Percentiles rank a stretch among this genome's conserved stretches.
Evolutionary conservation across 2,329 filamentous ascomycete species (phyloP).

Genomic region (Fusarium caatingaense): DNA sequence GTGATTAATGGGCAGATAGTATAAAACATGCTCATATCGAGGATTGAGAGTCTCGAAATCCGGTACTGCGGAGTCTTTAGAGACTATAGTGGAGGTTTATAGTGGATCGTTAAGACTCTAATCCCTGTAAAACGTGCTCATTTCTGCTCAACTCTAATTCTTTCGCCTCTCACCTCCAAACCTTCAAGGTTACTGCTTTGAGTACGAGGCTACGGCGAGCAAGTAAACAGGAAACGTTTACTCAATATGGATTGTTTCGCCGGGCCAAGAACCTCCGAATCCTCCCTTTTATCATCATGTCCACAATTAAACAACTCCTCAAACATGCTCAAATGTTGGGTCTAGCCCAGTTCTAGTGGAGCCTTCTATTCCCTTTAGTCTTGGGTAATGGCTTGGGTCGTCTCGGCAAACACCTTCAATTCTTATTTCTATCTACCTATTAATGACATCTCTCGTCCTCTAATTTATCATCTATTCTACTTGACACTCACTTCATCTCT

Average conservation of each 20-base stretch:
- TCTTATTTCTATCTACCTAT: slow-evolving; percentile 43
- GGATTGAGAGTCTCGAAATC: slow-evolving; percentile 13
- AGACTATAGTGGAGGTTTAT: slow-evolving; percentile 12
- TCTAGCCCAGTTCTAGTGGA: slow-evolving; percentile 24
- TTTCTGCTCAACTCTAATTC: slow-evolving; percentile 49
- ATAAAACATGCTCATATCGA: slow-evolving; percentile 6
- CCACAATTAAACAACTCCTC: slow-evolving; percentile 12
- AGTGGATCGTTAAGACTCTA: neutral
- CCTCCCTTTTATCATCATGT: slow-evolving; percentile 8
- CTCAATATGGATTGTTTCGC: slow-evolving; percentile 40
- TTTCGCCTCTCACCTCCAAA: slow-evolving; percentile 1
- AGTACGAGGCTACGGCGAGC: slow-evolving; percentile 17
- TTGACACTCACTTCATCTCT: slow-evolving; percentile 15
- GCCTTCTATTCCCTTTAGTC: neutral
- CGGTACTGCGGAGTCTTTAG: slow-evolving; percentile 13
- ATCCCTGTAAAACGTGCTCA: slow-evolving; percentile 53
- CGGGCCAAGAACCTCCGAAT: slow-evolving; percentile 27
- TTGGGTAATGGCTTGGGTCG: neutral
- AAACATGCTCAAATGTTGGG: slow-evolving; percentile 32
- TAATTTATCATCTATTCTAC: neutral
- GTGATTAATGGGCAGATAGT: neutral
- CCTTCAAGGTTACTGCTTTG: too few relatives aligned
- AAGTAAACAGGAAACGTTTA: slow-evolving; percentile 40
- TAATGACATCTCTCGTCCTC: slow-evolving; percentile 34
- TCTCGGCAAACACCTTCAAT: slow-evolving; percentile 11